phyloP scores from a whole-genome alignment of 768 basidiomycete species.

The Lentinus brumalis region DNA sequence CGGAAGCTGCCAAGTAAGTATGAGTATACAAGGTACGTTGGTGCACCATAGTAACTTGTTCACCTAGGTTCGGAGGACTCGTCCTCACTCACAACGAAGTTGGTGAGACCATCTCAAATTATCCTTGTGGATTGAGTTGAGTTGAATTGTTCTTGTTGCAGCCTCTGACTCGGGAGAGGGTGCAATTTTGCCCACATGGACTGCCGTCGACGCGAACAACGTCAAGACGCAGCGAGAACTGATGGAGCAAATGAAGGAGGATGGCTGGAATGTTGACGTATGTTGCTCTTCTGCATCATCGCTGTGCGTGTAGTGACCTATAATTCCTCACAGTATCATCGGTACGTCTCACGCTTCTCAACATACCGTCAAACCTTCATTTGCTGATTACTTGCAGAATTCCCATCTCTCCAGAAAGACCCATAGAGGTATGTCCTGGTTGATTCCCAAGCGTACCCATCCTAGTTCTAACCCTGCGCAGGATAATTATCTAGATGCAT shows the following conservation, averaged over 20 bases:
- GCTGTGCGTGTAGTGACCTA: background rate
- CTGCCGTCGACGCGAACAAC: constrained; percentile 77
- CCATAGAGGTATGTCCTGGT: constrained; percentile 70
- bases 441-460: background rate
- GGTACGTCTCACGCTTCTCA: constrained; percentile 44
- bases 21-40: background rate
- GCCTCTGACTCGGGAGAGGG: constrained; percentile 69
- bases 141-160: constrained; percentile 21
- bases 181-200: constrained; percentile 91
- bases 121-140: background rate
- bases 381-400: constrained; percentile 50
- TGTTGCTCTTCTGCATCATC: constrained; percentile 27
- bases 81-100: constrained; percentile 94
- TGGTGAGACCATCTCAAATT: constrained; percentile 43
- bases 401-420: constrained; percentile 91
- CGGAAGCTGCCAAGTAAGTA: constrained; percentile 71
- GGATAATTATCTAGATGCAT: constrained; percentile 97
- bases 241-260: constrained; percentile 73
- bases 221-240: constrained; percentile 90
- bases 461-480: constrained; percentile 27
- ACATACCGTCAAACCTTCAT: no score
- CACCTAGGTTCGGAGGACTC: constrained; percentile 78
- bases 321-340: constrained; percentile 84
- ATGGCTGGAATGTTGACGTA: constrained; percentile 94
- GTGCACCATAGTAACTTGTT: constrained; percentile 4